Base-by-base conservation (phyloP, 805 yeast genomes). In the Naumovozyma castellii region DNA sequence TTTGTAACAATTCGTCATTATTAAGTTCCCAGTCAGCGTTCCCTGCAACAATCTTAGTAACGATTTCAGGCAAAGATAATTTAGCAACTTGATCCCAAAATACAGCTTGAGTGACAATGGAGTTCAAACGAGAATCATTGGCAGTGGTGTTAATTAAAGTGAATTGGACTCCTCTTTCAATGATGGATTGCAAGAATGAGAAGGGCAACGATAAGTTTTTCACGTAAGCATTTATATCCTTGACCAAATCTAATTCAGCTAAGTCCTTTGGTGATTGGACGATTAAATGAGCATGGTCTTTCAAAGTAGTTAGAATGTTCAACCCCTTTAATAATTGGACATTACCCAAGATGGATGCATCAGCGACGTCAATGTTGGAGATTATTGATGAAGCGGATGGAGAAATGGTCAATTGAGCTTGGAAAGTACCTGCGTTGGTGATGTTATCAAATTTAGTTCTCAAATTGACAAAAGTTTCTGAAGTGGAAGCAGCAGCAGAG, bases 21-120 rank as follows among this genome's bases (percentile, higher is more conserved):
- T 29, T n/a, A 13, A 29, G 5, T 13, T 29, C 32, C 15, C 15
- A n/a, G 5, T 6, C 8, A 10, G 10, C 17, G 4, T 27, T 18
- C 17, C 14, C 14, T 8, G 15, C 8, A 19, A 6, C 25, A 14
- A 34, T 34, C 18, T 22, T 34, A 6, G 22, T 78, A 43, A 84
- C 86, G 47, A 82, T 70, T 28, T 78, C 78, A 36, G 78, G 80
- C 35, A 58, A 60, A 27, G 72, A 72, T 34, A 77, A 68, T 31
- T 71, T 71, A 46, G 71, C 75, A 5, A 83, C 74, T 33, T 72
- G 66, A 43, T 72, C 72, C 94, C 95, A 86, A 68, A 85, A 81
- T 0, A 80, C 84, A 32, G 81, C 75, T 64, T 87, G 95, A 42
- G 76, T 65, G 37, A 86, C 85, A 59, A 87, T 80, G 30, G 78